Base-by-base conservation (phyloP, 345 rosid species). In the Gossypium sturtianum region DNA sequence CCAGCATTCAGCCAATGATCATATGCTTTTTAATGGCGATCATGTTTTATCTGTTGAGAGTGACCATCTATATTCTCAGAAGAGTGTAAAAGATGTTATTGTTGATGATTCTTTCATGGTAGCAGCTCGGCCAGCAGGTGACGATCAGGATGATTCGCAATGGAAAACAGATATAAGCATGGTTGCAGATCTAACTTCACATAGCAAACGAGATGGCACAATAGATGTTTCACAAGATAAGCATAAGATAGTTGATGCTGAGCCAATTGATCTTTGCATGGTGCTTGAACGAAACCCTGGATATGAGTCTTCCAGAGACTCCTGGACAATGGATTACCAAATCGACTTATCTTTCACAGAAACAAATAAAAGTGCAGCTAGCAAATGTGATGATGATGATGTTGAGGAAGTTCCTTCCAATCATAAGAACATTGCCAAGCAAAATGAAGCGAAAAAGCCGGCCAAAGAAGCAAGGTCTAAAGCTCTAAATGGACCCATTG, bases 101-200 rank as follows among this genome's bases (percentile, higher is more conserved):
- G 47, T 84, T 57, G 97, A 93, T 57, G 98, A 91, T 82, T 93
- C 93, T 70, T 83, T 93, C 82, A 91, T 93, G 93, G 82, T 91
- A 38, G 91, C 84, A 15, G 81, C 77, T 69, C 81, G 84, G 16
- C 74, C 83, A 9, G 66, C 82, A 67, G 77, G 49, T 16, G 76
- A 83, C 74, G 85, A 89, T 80, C 78, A 67, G 1, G 82, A 81
- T 56, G 84, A 84, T 47, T 85, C 86, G 52, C 84, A 80, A 19
- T 91, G 88, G 90, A 90, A 80, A 77, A 87, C 89, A 19, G 97
- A 91, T 82, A 81, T 88, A 72, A 82, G 89, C 79, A 83, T 89
- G 87, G 86, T 80, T 72, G 86, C 82, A 1, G 93, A 90, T 84
- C 81, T 86, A 13, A 79, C 80, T 75, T 62, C 48, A 51, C 59